These are phyloP conservation scores for Salvia splendens DNA, from an alignment of 257 asterid species.

Conservation along the genomic window DNA sequence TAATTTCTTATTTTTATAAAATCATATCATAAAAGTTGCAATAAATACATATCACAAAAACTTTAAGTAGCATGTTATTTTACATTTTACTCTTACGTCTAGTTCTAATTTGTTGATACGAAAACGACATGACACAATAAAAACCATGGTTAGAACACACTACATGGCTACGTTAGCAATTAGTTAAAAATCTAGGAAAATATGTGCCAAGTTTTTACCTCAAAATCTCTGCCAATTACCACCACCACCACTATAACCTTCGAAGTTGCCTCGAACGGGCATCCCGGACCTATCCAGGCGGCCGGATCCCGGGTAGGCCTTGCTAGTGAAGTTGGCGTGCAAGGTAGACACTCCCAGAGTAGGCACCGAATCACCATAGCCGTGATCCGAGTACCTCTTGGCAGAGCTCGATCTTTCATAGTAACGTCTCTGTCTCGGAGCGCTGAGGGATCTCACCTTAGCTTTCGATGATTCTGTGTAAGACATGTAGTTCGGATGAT, in stretches of 20 bases:
- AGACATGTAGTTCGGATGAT: slow-evolving; percentile 80
- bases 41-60: too few species aligned
- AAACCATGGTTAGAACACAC: background rate
- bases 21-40: too few species aligned
- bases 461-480: slow-evolving; percentile 83
- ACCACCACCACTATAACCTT: slow-evolving; percentile 47
- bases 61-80: too few species aligned
- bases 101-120: too few species aligned
- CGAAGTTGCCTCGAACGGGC: slow-evolving; percentile 55
- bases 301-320: slow-evolving; percentile 82
- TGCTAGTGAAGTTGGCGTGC: slow-evolving; percentile 50
- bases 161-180: slow-evolving; percentile 22
- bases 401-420: slow-evolving; percentile 66
- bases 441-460: slow-evolving; percentile 79
- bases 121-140: background rate
- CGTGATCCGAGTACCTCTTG: slow-evolving; percentile 63
- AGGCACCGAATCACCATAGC: slow-evolving; percentile 46
- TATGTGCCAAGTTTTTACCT: background rate
- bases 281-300: slow-evolving; percentile 73
- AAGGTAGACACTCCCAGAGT: slow-evolving; percentile 43
- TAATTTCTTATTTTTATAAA: too few species aligned
- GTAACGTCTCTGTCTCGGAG: slow-evolving; percentile 77
- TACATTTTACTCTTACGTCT: too few species aligned
- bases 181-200: background rate
- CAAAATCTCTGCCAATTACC: slow-evolving; percentile 57